Percentiles rank a stretch among this genome's conserved stretches.
These are phyloP conservation scores for Candida sp. DNA, from an alignment of 1,139 yeast species.

Conservation along the genomic window DNA sequence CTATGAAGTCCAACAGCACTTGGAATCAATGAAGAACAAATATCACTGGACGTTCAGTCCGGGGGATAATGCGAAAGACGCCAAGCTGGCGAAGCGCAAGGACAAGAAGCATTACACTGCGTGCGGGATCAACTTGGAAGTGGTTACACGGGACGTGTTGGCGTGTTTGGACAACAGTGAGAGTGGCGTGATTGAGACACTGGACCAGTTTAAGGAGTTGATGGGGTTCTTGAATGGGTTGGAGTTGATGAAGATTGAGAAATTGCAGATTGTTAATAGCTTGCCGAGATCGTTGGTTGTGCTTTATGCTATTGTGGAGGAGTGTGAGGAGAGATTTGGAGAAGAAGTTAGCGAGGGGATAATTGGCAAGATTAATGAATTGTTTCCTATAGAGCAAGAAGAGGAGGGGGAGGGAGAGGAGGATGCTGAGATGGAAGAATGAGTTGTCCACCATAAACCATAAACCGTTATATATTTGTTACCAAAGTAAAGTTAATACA, in stretches of 20 bases:
- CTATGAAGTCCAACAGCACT: conserved; percentile 69
- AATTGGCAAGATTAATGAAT: conserved; percentile 48
- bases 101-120: conserved; percentile 47
- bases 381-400: conserved; percentile 50
- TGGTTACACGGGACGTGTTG: conserved; percentile 66
- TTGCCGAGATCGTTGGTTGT: conserved; percentile 83
- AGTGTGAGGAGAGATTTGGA: conserved; percentile 82
- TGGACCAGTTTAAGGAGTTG: conserved; percentile 54
- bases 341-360: conserved; percentile 65
- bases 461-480: neutral
- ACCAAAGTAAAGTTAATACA: neutral
- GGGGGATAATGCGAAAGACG: conserved; percentile 34
- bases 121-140: conserved; percentile 58
- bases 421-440: conserved; percentile 8
- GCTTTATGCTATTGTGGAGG: conserved; percentile 82
- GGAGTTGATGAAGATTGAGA: conserved; percentile 80
- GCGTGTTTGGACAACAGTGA: conserved; percentile 54
- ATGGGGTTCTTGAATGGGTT: conserved; percentile 56
- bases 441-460: neutral
- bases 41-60: conserved; percentile 50
- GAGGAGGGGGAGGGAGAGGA: conserved; percentile 26
- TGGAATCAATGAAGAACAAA: conserved; percentile 52
- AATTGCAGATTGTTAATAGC: conserved; percentile 79
- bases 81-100: conserved; percentile 31
- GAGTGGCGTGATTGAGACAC: conserved; percentile 41